These are phyloP conservation scores for Daedaleopsis sinensis DNA, from an alignment of 768 basidiomycete genomes.

Conservation along the genomic window DNA sequence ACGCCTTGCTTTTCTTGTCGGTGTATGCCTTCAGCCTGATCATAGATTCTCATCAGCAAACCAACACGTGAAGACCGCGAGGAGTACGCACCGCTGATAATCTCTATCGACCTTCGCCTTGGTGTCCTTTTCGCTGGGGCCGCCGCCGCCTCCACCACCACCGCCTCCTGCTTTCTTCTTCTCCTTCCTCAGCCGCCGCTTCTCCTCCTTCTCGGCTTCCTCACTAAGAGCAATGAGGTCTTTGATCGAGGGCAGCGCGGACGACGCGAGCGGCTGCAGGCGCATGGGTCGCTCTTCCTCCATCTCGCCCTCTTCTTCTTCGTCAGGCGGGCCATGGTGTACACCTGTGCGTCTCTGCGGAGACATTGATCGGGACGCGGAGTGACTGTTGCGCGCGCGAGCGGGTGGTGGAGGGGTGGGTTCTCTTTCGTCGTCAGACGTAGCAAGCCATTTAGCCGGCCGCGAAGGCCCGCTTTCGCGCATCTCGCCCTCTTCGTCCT, in stretches of 20 bases:
- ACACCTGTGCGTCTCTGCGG: not conserved
- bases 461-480: constrained; percentile 5
- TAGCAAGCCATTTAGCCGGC: constrained; percentile 21
- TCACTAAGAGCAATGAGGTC: constrained; percentile 81
- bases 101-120: constrained; percentile 55
- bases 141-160: constrained; percentile 52
- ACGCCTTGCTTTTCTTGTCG: constrained; percentile 30
- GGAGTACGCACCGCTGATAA: constrained; percentile 52
- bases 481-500: constrained; percentile 19
- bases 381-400: not conserved
- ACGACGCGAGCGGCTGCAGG: constrained; percentile 78
- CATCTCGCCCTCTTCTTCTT: constrained; percentile 40
- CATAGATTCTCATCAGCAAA: not conserved
- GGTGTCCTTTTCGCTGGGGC: constrained; percentile 37
- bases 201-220: constrained; percentile 63
- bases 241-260: constrained; percentile 79
- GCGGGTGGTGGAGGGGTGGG: constrained; percentile 1
- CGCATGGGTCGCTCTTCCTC: constrained; percentile 51
- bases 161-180: constrained; percentile 50
- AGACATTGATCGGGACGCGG: constrained; percentile 5
- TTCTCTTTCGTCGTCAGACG: constrained; percentile 23
- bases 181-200: constrained; percentile 75
- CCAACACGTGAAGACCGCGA: not conserved
- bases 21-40: constrained; percentile 35
- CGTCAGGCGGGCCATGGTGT: constrained; percentile 10